Evolutionary conservation across 306 rosid genomes (phyloP).

Genomic region (Morella rubra): DNA sequence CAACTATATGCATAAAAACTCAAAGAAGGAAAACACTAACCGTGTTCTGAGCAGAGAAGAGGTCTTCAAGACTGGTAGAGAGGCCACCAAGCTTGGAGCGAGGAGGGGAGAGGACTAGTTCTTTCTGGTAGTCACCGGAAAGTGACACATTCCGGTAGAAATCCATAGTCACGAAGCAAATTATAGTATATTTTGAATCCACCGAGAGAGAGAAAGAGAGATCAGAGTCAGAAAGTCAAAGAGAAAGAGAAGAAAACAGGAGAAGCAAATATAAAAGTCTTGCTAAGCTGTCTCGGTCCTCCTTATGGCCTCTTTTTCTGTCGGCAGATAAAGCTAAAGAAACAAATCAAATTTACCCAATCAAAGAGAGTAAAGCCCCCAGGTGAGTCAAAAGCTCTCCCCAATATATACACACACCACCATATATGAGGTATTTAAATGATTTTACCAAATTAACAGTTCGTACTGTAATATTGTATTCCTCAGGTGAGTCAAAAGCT

Average conservation of each 20-base stretch:
- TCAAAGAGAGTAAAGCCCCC: constrained; percentile 37
- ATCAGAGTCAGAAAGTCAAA: constrained; percentile 4
- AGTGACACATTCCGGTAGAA: constrained; percentile 48
- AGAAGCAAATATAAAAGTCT: constrained; percentile 8
- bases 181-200: constrained; percentile 9
- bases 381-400: too few species aligned
- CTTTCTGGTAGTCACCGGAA: constrained; percentile 46
- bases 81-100: constrained; percentile 33
- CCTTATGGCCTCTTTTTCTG: constrained; percentile 54
- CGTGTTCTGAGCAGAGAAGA: constrained; percentile 58
- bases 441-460: background rate
- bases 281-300: constrained; percentile 29
- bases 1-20: background rate
- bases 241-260: background rate
- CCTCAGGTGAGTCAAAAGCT: background rate
- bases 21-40: constrained; percentile 30
- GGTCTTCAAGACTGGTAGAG: constrained; percentile 54
- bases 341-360: constrained; percentile 26
- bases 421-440: too few species aligned
- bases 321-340: constrained; percentile 66
- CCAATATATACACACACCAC: too few species aligned
- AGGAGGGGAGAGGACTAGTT: constrained; percentile 35
- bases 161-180: constrained; percentile 44
- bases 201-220: constrained; percentile 12
- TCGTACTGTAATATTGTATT: background rate